Conservation (phyloP, 257 asterid species). For the Jasminum sambac region DNA sequence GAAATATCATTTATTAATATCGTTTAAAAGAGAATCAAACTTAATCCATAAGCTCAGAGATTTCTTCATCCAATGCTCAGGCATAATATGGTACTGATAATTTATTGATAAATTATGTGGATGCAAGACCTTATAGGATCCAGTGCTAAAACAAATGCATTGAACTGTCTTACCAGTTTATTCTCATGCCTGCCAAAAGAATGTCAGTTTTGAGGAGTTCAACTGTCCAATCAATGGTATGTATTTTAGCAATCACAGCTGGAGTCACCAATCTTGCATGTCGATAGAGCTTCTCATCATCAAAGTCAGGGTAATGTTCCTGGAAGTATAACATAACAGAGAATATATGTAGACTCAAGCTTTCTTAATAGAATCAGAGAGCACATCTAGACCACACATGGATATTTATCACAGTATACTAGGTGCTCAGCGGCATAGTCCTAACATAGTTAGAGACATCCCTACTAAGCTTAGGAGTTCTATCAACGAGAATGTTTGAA, state of each 20-base stretch:
- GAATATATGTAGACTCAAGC: neutral
- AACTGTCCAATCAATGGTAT: constrained; percentile 75
- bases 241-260: constrained; percentile 65
- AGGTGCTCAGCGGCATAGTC: neutral
- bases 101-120: neutral
- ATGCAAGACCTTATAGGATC: neutral
- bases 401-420: neutral
- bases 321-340: constrained; percentile 11
- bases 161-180: constrained; percentile 40
- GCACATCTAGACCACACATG: neutral
- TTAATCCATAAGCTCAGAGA: neutral
- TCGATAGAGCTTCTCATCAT: constrained; percentile 50
- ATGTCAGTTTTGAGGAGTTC: constrained; percentile 64
- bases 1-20: neutral
- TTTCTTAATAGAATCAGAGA: neutral
- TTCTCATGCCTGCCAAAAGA: constrained; percentile 48
- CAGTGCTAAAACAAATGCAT: neutral
- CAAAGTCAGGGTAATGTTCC: constrained; percentile 42
- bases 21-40: neutral
- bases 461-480: neutral
- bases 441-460: neutral
- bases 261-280: constrained; percentile 62
- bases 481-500: neutral
- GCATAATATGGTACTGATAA: neutral
- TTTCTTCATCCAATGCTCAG: neutral